Percentiles rank a stretch among this genome's conserved stretches.
Evolutionary conservation across 306 rosid species (phyloP).

Genomic region (Geum urbanum): DNA sequence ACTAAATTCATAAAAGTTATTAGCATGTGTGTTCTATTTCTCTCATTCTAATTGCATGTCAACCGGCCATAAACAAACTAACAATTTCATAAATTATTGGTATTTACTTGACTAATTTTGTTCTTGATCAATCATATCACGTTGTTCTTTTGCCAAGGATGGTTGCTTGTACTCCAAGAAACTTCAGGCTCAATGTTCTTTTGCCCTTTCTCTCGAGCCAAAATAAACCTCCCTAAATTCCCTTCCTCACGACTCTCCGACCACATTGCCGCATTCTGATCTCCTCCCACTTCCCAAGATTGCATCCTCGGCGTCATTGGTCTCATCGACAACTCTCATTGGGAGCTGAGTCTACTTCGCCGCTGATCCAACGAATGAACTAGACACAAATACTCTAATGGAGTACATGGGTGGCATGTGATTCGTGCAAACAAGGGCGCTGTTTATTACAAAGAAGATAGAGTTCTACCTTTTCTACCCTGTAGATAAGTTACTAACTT

Average conservation of each 20-base stretch:
- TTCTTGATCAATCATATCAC: no score
- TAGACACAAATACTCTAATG: neutral
- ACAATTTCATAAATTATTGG: no score
- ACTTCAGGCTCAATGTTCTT: constrained; percentile 22
- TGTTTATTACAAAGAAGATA: neutral
- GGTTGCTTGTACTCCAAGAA: constrained; percentile 28
- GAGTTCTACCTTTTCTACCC: constrained; percentile 12
- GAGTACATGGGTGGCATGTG: no score
- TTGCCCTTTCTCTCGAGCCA: constrained; percentile 29
- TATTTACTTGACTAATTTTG: no score
- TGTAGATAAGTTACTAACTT: neutral
- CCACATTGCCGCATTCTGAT: constrained; percentile 29
- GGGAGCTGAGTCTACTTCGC: constrained; percentile 14
- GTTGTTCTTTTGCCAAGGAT: constrained; percentile 26
- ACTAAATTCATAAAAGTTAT: no score
- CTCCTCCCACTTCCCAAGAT: constrained; percentile 17
- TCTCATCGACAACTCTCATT: neutral
- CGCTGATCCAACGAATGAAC: constrained; percentile 16
- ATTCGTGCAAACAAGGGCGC: neutral
- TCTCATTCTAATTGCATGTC: no score
- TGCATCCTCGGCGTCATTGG: constrained; percentile 22
- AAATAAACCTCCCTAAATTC: constrained; percentile 31
- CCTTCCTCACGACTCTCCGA: constrained; percentile 13
- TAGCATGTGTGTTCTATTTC: no score
- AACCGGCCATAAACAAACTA: no score